phyloP scores from a whole-genome alignment of 164 flowering plant species.

The Aristolochia fimbriata region DNA sequence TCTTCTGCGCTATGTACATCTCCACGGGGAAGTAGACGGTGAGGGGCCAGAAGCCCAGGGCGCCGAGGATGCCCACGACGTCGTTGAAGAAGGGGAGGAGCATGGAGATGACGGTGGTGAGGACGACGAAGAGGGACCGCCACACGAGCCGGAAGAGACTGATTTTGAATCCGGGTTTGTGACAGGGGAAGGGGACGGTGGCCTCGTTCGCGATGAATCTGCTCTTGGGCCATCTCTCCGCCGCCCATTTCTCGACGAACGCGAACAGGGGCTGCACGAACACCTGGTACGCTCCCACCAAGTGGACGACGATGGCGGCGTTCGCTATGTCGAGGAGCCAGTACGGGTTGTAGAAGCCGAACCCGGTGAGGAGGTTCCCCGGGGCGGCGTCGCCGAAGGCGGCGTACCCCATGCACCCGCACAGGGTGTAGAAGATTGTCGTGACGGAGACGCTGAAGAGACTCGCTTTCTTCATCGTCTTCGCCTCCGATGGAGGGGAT shows the following conservation, averaged over 20 bases:
- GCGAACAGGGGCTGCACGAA: constrained; percentile 58
- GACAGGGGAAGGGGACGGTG: constrained; percentile 26
- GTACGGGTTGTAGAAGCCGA: constrained; percentile 56
- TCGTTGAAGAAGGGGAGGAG: constrained; percentile 72
- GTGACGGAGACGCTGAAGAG: constrained; percentile 32
- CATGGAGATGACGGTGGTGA: constrained; percentile 60
- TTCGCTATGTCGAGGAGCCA: constrained; percentile 65
- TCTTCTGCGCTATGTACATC: constrained; percentile 59
- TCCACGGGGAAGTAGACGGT: constrained; percentile 71
- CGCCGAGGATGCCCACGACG: constrained; percentile 57
- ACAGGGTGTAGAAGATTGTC: constrained; percentile 49
- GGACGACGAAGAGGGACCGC: constrained; percentile 47
- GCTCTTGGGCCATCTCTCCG: constrained; percentile 28
- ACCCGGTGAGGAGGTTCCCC: constrained; percentile 49
- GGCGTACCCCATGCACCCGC: constrained; percentile 70
- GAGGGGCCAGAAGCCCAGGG: constrained; percentile 69
- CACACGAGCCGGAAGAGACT: constrained; percentile 50
- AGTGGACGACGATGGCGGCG: constrained; percentile 51
- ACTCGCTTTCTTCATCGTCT: constrained; percentile 57
- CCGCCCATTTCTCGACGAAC: constrained; percentile 42
- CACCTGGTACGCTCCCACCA: constrained; percentile 68
- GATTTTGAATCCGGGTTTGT: constrained; percentile 26
- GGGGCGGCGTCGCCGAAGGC: constrained; percentile 56
- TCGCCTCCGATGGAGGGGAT: constrained; percentile 51
- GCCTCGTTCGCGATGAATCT: constrained; percentile 33